Evolutionary conservation across 2,329 filamentous ascomycete genomes (phyloP).

Genomic region (Parastagonospora avenae): DNA sequence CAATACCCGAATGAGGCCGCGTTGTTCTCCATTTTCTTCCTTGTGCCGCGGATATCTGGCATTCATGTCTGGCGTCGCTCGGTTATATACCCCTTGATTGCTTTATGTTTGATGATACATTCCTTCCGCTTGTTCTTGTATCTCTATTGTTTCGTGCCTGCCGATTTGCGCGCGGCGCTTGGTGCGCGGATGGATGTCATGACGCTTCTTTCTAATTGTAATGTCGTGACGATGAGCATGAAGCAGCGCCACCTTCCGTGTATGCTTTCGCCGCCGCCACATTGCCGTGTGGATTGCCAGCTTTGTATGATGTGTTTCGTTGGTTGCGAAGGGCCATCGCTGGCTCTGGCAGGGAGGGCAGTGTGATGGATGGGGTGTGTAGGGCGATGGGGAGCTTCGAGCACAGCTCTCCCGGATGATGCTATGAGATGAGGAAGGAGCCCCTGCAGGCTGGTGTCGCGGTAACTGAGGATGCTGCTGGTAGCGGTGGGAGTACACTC

Average conservation of each 20-base stretch:
- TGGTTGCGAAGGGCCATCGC: no score
- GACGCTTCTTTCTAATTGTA: slow-evolving; percentile 13
- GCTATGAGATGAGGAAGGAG: neutral
- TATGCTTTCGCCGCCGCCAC: neutral
- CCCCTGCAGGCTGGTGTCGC: neutral
- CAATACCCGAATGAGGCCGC: slow-evolving; percentile 38
- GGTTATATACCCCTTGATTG: slow-evolving; percentile 40
- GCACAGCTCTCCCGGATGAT: no score
- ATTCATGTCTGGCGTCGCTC: slow-evolving; percentile 30
- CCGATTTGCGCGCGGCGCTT: neutral
- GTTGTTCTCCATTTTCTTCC: slow-evolving; percentile 11
- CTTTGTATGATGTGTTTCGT: no score
- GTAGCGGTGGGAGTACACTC: neutral
- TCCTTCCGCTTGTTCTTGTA: slow-evolving; percentile 8
- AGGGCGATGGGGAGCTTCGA: no score
- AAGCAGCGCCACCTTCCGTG: slow-evolving; percentile 1
- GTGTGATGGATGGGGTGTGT: no score
- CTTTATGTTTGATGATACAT: slow-evolving; percentile 12
- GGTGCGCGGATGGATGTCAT: neutral
- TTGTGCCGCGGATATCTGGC: slow-evolving; percentile 26
- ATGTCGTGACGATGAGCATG: slow-evolving; percentile 27
- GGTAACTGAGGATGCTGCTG: neutral
- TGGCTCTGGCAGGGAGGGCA: no score
- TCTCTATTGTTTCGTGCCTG: neutral
- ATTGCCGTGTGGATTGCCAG: neutral